These are phyloP conservation scores for Chenopodium quinoa DNA, from an alignment of 148 eudicot species.

Conservation along the genomic window DNA sequence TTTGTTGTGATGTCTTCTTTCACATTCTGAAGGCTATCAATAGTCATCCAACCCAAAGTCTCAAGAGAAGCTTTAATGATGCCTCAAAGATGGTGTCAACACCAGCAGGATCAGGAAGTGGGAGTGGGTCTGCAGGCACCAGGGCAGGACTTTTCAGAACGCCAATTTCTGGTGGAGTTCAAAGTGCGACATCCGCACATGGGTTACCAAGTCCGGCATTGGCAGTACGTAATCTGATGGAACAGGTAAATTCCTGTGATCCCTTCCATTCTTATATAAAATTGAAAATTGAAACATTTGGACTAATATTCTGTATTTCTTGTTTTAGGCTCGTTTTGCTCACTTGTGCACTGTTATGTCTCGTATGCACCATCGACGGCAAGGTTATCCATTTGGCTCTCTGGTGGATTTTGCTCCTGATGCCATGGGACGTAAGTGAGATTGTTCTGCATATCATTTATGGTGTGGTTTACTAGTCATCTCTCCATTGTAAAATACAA, in stretches of 20 bases:
- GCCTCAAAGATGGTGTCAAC: slow-evolving; percentile 32
- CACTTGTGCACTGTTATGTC: slow-evolving; percentile 97
- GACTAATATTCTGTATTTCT: slow-evolving; percentile 12
- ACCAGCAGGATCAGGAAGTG: slow-evolving; percentile 28
- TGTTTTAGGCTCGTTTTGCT: slow-evolving; percentile 83
- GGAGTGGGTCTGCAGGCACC: slow-evolving; percentile 40
- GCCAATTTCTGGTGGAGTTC: slow-evolving; percentile 98
- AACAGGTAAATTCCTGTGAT: slow-evolving; percentile 51
- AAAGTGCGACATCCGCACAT: slow-evolving; percentile 99
- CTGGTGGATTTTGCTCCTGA: slow-evolving; percentile 98
- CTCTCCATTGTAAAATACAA: background rate
- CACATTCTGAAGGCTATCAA: slow-evolving; percentile 63
- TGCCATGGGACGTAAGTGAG: slow-evolving; percentile 90
- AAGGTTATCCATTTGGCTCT: slow-evolving; percentile 97
- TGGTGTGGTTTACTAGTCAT: background rate
- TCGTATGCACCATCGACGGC: slow-evolving; percentile 94
- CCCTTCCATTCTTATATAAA: no score
- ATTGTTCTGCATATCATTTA: background rate
- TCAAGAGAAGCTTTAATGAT: slow-evolving; percentile 29
- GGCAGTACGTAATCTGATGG: slow-evolving; percentile 98
- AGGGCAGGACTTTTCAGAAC: slow-evolving; percentile 96
- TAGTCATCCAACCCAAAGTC: slow-evolving; percentile 30
- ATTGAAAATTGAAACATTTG: background rate
- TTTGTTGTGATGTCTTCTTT: slow-evolving; percentile 60
- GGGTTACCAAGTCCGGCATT: slow-evolving; percentile 92